phyloP scores from a whole-genome alignment of 768 basidiomycete species.

The Suillus subalutaceus region DNA sequence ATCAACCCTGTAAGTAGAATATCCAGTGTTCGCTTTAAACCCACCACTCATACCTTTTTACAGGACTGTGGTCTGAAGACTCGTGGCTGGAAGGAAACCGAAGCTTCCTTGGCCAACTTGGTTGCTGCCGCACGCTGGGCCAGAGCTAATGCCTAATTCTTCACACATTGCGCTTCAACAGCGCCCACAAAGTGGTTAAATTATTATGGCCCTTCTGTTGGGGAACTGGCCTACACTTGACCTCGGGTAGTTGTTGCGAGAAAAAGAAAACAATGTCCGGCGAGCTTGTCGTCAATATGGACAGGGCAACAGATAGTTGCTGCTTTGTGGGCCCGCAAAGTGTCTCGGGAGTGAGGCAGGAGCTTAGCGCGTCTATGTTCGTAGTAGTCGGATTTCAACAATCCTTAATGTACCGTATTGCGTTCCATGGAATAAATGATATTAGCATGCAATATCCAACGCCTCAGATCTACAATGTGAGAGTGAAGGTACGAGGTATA shows the following conservation, averaged over 20 bases:
- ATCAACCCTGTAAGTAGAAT: constrained; percentile 75
- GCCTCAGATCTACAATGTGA: background rate
- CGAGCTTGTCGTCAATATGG: constrained; percentile 21
- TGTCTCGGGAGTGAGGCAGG: constrained; percentile 29
- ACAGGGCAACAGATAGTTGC: constrained; percentile 25
- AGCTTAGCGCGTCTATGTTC: constrained; percentile 35
- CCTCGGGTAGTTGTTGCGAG: constrained; percentile 56
- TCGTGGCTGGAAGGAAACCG: constrained; percentile 97
- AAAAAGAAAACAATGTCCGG: constrained; percentile 25
- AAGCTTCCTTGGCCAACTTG: constrained; percentile 84
- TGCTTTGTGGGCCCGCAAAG: constrained; percentile 28
- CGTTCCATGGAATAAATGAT: constrained; percentile 14
- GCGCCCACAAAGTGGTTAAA: constrained; percentile 74
- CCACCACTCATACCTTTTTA: constrained; percentile 13
- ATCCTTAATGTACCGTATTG: constrained; percentile 49
- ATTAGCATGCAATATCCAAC: background rate
- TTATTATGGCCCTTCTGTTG: constrained; percentile 42
- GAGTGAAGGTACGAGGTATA: background rate
- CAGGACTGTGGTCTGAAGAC: constrained; percentile 98
- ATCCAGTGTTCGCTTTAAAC: background rate
- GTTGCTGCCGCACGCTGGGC: constrained; percentile 95
- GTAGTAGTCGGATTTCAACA: constrained; percentile 80
- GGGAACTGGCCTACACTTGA: constrained; percentile 44
- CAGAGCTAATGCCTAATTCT: constrained; percentile 72
- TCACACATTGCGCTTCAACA: constrained; percentile 81